Evolutionary conservation across 768 basidiomycete species (phyloP).

Genomic region (Suillus spraguei): DNA sequence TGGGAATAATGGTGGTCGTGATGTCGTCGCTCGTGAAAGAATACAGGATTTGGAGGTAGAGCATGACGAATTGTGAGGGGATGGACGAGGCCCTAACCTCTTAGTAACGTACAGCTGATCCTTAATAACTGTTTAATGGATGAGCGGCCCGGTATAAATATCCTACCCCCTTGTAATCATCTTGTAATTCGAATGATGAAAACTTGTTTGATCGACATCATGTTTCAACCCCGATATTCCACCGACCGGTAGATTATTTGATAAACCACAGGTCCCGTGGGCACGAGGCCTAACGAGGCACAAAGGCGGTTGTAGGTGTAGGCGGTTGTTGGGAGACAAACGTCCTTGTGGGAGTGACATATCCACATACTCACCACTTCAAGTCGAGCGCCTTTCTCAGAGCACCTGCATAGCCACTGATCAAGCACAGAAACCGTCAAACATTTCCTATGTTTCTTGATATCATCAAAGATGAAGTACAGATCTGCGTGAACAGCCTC

Average conservation of each 20-base stretch:
- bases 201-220: conserved; percentile 1
- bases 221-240: background rate
- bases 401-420: background rate
- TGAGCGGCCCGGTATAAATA: background rate
- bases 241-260: background rate
- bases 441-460: background rate
- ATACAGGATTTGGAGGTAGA: conserved; percentile 32
- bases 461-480: background rate
- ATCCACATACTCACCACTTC: background rate
- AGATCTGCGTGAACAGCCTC: background rate
- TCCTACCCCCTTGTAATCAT: background rate
- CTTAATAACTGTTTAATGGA: background rate
- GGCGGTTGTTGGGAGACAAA: background rate
- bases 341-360: background rate
- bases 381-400: background rate
- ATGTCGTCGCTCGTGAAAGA: conserved; percentile 51
- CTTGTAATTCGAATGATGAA: background rate
- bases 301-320: background rate
- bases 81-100: background rate
- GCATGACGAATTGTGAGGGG: background rate
- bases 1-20: conserved; percentile 47
- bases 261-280: background rate
- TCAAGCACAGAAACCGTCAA: background rate
- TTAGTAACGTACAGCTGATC: background rate
- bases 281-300: conserved; percentile 4